A percentile compares a stretch with the other conserved stretches of the same genome.
phyloP scores from a whole-genome alignment of 31 red algal genomes.

The Asparagopsis taxiformis region DNA sequence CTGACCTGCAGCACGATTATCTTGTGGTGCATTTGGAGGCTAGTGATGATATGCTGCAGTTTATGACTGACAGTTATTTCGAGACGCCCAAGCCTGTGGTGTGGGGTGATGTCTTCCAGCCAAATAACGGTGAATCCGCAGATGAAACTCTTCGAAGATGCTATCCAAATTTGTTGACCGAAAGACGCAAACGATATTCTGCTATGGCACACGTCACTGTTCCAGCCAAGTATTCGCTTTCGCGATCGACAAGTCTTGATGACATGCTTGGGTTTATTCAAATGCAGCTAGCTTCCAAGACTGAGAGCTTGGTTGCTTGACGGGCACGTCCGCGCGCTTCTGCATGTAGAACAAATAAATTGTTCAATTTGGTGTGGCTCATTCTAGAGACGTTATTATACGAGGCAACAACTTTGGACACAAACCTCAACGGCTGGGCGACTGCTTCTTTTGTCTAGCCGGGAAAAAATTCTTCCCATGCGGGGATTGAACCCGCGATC shows the following conservation, averaged over 20 bases:
- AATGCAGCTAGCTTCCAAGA: constrained; percentile 35
- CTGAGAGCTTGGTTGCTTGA: background rate
- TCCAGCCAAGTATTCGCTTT: constrained; percentile 61
- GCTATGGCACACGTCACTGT: constrained; percentile 76
- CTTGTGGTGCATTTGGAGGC: constrained; percentile 91
- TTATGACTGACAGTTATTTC: constrained; percentile 94
- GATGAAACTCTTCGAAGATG: constrained; percentile 70
- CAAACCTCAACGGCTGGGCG: no score
- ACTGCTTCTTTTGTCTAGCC: no score
- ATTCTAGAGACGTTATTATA: no score
- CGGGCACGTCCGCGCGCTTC: background rate
- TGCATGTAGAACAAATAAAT: no score
- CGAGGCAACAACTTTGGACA: no score
- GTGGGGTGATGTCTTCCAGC: constrained; percentile 81
- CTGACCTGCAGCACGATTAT: constrained; percentile 36
- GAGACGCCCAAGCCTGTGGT: constrained; percentile 94
- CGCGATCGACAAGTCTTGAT: constrained; percentile 15
- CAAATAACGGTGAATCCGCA: constrained; percentile 29
- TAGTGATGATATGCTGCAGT: constrained; percentile 83
- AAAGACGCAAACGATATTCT: constrained; percentile 70
- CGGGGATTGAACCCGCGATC: no score
- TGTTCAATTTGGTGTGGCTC: no score
- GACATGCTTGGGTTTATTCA: constrained; percentile 57
- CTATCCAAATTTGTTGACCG: constrained; percentile 83
- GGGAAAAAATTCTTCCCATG: no score